Base-by-base conservation (phyloP, 768 basidiomycete species). In the Boletus vermiculosoides region DNA sequence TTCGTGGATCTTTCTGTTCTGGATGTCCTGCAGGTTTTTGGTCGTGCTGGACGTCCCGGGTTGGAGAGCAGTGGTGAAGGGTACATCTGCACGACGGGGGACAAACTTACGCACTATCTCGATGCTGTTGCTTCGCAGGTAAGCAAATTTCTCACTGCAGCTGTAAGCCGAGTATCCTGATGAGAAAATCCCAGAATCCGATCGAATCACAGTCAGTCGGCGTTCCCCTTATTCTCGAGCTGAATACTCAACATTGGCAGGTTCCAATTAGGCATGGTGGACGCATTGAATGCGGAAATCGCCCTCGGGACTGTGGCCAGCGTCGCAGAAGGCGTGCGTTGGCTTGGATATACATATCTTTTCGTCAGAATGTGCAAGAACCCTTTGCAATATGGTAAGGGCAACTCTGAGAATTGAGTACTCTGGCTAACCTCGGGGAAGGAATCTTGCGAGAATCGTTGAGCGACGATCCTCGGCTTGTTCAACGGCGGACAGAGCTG, bases 11-110 rank as follows among this genome's bases (percentile, higher is more conserved):
- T 99, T 20, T 91, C 95, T 3, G 86, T 98, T 13, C 78, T 99
- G 47, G 97, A 99, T 71, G 97, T 99, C 3, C 76, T 99, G 4
- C 95, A 99, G 77, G 92, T 99, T 22, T 98, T 99, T 65, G 97
- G 97, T 62, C 86, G 97, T 72, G 97, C 97, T 52, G 97, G 93
- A 37, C 82, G 91, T 37, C 90, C 91, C 0, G 90, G 88, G 12
- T 69, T 93, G 50, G 96, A 98, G 73, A 84, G 81, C 18, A 95
- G 94, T 60, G 97, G 97, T 67, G 94, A 95, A 68, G 96, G 97
- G 3, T 98, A 91, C 71, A 97, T 99, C 60, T 97, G 94, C 58
- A 98, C 97, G 0, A 88, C 93, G 0, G 85, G 88, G 25, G 97
- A 99, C 66, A 98, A 95, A 72, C 81, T 99, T 30, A 76, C 84